Evolutionary conservation across 164 flowering plant genomes (phyloP).

Genomic region (Sedum album): DNA sequence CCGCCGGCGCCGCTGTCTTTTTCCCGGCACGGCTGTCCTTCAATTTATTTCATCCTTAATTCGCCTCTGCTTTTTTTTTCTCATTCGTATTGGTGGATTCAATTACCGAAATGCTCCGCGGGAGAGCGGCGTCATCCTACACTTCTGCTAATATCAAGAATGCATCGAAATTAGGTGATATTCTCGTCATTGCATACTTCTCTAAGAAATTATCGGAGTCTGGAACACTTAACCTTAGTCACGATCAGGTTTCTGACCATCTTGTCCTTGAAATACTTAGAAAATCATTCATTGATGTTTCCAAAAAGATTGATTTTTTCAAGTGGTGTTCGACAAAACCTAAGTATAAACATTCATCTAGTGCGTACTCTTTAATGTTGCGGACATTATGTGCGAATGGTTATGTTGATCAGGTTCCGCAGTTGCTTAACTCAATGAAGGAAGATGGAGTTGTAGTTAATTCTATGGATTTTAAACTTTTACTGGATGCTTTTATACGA

Average conservation of each 20-base stretch:
- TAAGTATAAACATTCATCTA: constrained; percentile 49
- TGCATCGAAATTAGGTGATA: constrained; percentile 23
- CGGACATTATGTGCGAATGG: constrained; percentile 38
- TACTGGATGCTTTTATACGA: constrained; percentile 54
- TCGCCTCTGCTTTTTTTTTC: too few species aligned
- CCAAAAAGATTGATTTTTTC: constrained; percentile 67
- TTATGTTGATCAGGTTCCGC: constrained; percentile 32
- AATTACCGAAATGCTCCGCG: not conserved
- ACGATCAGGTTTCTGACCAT: constrained; percentile 37
- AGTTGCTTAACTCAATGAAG: constrained; percentile 48
- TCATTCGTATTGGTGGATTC: too few species aligned
- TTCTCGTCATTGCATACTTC: constrained; percentile 61
- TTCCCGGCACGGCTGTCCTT: too few species aligned
- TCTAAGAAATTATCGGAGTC: constrained; percentile 46
- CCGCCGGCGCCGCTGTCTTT: too few species aligned
- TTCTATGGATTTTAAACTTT: constrained; percentile 41
- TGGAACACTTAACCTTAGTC: constrained; percentile 45
- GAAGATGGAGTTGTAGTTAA: constrained; percentile 49
- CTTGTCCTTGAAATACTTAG: constrained; percentile 58
- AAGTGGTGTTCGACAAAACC: constrained; percentile 57
- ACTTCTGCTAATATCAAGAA: not conserved
- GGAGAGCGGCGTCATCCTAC: not conserved
- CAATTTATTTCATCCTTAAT: too few species aligned
- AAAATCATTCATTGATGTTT: constrained; percentile 30
- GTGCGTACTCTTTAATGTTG: constrained; percentile 47